Base-by-base conservation (phyloP, 169 alveolate genomes). In the Eimeria necatrix region DNA sequence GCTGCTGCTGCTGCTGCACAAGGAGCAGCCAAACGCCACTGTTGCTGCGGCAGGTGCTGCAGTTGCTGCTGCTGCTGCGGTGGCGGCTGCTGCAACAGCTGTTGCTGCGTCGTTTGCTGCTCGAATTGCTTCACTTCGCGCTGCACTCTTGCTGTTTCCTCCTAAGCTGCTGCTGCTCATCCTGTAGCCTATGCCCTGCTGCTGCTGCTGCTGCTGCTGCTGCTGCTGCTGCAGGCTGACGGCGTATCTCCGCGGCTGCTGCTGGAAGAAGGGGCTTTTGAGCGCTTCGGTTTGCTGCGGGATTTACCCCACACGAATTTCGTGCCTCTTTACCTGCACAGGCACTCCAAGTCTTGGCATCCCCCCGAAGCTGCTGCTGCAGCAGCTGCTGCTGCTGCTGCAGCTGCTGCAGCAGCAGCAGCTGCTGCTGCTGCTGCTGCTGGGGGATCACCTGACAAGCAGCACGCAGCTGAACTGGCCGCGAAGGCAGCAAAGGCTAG, bases 191-290 rank as follows among this genome's bases (percentile, higher is more conserved):
- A 56, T 14, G 64, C 64, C 8, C 46, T 76, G 41, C 24, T 48
- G 56, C 64, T 46, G 87, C 61, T 6, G 87, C 64, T 76, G 56
- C 64, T 76, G 87, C 51, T 76, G 64, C 61, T 76, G 87, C 61
- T 46, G 18, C 48, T 18, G 61, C 86, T 76, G 86, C 61, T 76
- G 87, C 87, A 76, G 87, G 56, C 87, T 46, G 87, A 76, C 56
- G 87, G 87, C 8, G 87, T 76, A 14, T 32, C 64, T 48, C 53
- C 87, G 22, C 22, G 24, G 14, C 48, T 48, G 61, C 56, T 76
- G 48, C 87, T 76, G 61, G 87, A 32, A 10, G 87, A 76, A 4
- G 87, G 87, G 6, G 87, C 41, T 6, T 32, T 76, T 48, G 87
- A 76, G 61, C 56, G 61, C 64, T 76, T 9, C 24, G 87, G 87